These are phyloP conservation scores for Yamadazyma sp. DNA, from an alignment of 805 yeast species.

Conservation along the genomic window DNA sequence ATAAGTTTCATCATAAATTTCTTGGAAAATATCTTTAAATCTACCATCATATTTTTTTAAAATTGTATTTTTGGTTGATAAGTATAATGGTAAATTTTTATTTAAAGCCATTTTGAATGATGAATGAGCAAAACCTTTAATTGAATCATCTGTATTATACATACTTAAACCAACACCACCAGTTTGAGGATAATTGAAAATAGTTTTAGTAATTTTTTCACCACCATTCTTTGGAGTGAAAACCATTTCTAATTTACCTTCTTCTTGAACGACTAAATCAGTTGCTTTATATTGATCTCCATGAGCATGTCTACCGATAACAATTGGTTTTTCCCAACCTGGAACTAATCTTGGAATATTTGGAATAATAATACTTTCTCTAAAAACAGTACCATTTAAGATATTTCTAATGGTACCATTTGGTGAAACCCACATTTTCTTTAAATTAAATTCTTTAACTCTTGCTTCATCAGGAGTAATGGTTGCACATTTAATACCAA, in stretches of 20 bases:
- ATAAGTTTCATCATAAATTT: conserved; percentile 57
- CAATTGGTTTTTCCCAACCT: conserved; percentile 78
- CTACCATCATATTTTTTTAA: conserved; percentile 80
- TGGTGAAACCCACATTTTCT: conserved; percentile 84
- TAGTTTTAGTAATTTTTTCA: conserved; percentile 45
- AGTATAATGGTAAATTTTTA: conserved; percentile 60
- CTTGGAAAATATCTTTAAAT: conserved; percentile 77
- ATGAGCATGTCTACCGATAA: conserved; percentile 82
- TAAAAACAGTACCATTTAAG: conserved; percentile 77
- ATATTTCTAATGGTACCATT: conserved; percentile 83
- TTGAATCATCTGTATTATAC: conserved; percentile 82
- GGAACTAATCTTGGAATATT: conserved; percentile 76
- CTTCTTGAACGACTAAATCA: conserved; percentile 62
- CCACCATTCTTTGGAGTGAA: conserved; percentile 63
- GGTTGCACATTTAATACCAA: conserved; percentile 82
- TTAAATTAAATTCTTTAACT: conserved; percentile 68
- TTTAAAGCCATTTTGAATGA: conserved; percentile 72
- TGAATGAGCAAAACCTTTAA: conserved; percentile 73
- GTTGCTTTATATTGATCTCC: conserved; percentile 86
- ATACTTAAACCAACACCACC: conserved; percentile 84
- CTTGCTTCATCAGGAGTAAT: conserved; percentile 82
- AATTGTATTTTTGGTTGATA: conserved; percentile 78
- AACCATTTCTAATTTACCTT: conserved; percentile 64
- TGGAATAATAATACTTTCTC: conserved; percentile 79
- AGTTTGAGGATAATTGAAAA: conserved; percentile 59